phyloP scores from a whole-genome alignment of 768 basidiomycete genomes.

The Leucocoprinus sp. region DNA sequence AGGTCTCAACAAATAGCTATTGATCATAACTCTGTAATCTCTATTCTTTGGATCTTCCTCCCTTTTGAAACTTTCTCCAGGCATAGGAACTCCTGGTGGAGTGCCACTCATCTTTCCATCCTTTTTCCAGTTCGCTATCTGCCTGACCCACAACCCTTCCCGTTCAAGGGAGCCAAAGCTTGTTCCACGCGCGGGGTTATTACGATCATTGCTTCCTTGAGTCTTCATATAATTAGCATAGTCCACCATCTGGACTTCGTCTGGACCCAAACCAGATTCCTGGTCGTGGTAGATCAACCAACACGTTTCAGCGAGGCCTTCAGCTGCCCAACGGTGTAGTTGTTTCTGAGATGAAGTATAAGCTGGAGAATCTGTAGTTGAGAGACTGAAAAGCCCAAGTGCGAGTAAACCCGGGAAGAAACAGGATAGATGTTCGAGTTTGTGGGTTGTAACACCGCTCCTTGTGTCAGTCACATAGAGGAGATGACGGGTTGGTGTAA shows the following conservation, averaged over 20 bases:
- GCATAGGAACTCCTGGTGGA: slow-evolving; percentile 14
- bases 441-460: slow-evolving; percentile 28
- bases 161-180: slow-evolving; percentile 2
- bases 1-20: slow-evolving; percentile 53
- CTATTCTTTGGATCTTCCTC: slow-evolving; percentile 23
- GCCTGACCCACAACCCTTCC: slow-evolving; percentile 34
- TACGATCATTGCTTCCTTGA: background rate
- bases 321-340: slow-evolving; percentile 61
- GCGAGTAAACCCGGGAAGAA: slow-evolving; percentile 62
- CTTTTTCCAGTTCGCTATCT: slow-evolving; percentile 36
- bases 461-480: slow-evolving; percentile 55
- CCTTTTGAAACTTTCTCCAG: slow-evolving; percentile 2
- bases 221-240: slow-evolving; percentile 4
- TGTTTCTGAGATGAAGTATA: slow-evolving; percentile 27
- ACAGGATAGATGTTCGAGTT: slow-evolving; percentile 61
- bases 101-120: slow-evolving; percentile 28
- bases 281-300: slow-evolving; percentile 62
- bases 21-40: slow-evolving; percentile 41
- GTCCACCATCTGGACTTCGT: slow-evolving; percentile 35
- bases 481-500: slow-evolving; percentile 47
- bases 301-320: slow-evolving; percentile 64
- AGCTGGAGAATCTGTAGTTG: slow-evolving; percentile 14
- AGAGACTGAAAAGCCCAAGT: slow-evolving; percentile 47
- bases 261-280: slow-evolving; percentile 57
- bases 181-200: slow-evolving; percentile 18